Base-by-base conservation (phyloP, 495 filamentous ascomycete species). In the Neurospora terricola region DNA sequence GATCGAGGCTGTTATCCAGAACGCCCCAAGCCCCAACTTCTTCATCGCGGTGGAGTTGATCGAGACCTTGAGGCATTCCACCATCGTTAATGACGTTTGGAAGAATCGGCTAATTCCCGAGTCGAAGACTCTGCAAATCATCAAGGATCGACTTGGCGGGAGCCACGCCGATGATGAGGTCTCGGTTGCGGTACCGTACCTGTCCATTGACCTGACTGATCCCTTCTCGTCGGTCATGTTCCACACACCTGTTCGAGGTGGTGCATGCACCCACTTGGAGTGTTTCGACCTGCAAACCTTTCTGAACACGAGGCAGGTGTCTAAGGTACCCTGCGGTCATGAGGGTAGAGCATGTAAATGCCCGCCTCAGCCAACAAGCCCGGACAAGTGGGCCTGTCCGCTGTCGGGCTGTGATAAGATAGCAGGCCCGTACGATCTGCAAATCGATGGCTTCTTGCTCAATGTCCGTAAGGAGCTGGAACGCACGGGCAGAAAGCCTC, bases 271-370 rank as follows among this genome's bases (percentile, higher is more conserved):
- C 8, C 94, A 98, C 78, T 81, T 88, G 42, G 93, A 97, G 80
- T 96, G 93, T 79, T 97, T 98, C 78, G 94, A 98, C 79, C 90
- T 96, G 30, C 88, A 93, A 36, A 93, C 88, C 0, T 97, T 91
- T 82, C 86, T 98, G 14, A 77, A 82, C 16, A 93, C 91, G 0
- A 87, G 91, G 0, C 82, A 80, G 73, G 83, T 79, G 72, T 76
- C 76, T 72, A 82, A 77, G 62, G 86, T 77, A 42, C 45, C 69
- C 7, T 76, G 78, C n/a, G 23, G 36, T 0, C 10, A 71, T 10
- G 59, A 48, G 48, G 30, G 72, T 73, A 1, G 38, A 70, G 3
- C 54, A 66, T 85, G 82, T 70, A 74, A 71, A 3, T 85, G 83
- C 71, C 74, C 76, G 6, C 11, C 72, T 4, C 84, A 86, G 73